These are phyloP conservation scores for Leccinum aurantiacum DNA, from an alignment of 768 basidiomycete species.

Conservation along the genomic window DNA sequence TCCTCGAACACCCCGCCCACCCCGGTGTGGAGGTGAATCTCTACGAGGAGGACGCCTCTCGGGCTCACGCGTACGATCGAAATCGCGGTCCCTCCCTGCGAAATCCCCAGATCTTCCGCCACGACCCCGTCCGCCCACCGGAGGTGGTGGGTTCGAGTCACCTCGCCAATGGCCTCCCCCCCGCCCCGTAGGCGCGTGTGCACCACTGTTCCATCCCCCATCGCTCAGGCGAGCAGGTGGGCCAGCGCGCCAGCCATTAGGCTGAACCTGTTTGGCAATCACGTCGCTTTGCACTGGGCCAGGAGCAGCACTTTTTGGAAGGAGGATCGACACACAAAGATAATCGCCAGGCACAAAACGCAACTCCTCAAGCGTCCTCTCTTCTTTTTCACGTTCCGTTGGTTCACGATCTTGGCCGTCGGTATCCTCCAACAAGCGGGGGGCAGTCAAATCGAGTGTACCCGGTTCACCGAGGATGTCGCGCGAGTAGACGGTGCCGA, in stretches of 20 bases:
- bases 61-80: constrained; percentile 39
- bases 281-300: constrained; percentile 51
- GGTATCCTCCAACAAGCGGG: constrained; percentile 57
- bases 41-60: constrained; percentile 51
- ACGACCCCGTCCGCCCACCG: constrained; percentile 42
- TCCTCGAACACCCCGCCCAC: constrained; percentile 44
- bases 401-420: constrained; percentile 33
- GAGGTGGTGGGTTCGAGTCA: constrained; percentile 52
- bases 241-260: constrained; percentile 37
- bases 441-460: constrained; percentile 52
- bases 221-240: constrained; percentile 41
- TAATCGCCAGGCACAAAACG: constrained; percentile 82
- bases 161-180: constrained; percentile 79
- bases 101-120: constrained; percentile 38
- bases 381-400: constrained; percentile 54
- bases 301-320: constrained; percentile 59
- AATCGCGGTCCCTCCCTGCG: constrained; percentile 37
- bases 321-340: constrained; percentile 67
- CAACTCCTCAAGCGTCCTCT: constrained; percentile 75
- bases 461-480: constrained; percentile 85
- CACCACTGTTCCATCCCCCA: constrained; percentile 49
- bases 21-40: constrained; percentile 49
- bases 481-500: constrained; percentile 79
- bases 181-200: constrained; percentile 38
- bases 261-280: constrained; percentile 34